Conservation (phyloP, 2,329 filamentous ascomycete genomes). For the Epichloe festucae region DNA sequence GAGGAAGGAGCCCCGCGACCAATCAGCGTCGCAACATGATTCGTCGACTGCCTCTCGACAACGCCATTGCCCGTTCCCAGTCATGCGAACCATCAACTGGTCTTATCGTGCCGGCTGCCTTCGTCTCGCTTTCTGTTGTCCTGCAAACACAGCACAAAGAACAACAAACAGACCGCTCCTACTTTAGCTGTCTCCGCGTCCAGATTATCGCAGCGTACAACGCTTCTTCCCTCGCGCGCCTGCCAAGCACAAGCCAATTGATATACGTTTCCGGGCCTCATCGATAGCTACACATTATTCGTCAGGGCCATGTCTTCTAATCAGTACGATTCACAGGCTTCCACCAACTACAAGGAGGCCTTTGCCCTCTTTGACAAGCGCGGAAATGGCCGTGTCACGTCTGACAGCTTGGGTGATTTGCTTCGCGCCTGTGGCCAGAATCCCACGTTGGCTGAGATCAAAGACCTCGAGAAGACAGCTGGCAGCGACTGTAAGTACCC, state of each 20-base stretch:
- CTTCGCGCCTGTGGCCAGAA: slow-evolving; percentile 96
- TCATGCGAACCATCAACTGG: neutral
- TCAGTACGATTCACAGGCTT: slow-evolving; percentile 46
- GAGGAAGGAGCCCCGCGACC: slow-evolving; percentile 5
- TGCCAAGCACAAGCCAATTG: neutral
- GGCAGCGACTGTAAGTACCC: slow-evolving; percentile 73
- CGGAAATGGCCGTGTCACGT: slow-evolving; percentile 80
- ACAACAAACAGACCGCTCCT: neutral
- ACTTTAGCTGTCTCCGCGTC: neutral
- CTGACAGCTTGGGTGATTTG: slow-evolving; percentile 82
- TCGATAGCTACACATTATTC: neutral
- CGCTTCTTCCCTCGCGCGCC: neutral
- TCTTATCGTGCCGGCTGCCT: neutral
- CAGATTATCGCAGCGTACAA: neutral
- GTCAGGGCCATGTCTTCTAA: slow-evolving; percentile 34
- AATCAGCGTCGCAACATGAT: slow-evolving; percentile 4
- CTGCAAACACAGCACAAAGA: neutral
- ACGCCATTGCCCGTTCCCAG: neutral
- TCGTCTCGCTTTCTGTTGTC: neutral
- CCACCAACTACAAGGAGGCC: slow-evolving; percentile 99
- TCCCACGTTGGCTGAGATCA: slow-evolving; percentile 85
- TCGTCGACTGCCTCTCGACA: neutral
- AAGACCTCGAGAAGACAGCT: slow-evolving; percentile 79
- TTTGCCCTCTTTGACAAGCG: slow-evolving; percentile 99
- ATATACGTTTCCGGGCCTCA: neutral